Base-by-base conservation (phyloP, 1,284 basidiomycete species). In the Ceratobasidium sp. region DNA sequence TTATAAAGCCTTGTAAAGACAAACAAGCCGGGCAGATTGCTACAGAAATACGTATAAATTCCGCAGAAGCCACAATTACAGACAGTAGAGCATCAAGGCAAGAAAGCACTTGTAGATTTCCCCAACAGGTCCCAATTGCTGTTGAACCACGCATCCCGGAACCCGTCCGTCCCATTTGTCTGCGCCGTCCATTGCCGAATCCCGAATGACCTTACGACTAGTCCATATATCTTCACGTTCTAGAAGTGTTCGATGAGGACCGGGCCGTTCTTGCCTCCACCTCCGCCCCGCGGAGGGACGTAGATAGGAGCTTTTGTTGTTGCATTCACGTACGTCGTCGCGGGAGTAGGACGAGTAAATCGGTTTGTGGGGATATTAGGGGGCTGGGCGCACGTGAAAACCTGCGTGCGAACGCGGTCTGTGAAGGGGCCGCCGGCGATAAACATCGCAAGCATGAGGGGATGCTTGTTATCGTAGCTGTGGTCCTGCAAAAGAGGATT, bases 341-440 rank as follows among this genome's bases (percentile, higher is more conserved):
- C n/a, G n/a, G n/a, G 61, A 26, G 76, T 4, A 83, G 76, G 32
- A 76, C 77, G 44, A 80, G 80, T 26, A 78, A 76, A 79, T 52
- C 67, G 79, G 30, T 35, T 52, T 7, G 44, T 32, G 23, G 30
- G 2, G 57, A 43, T 50, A 58, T 28, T 74, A 62, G 38, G 75
- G 71, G 23, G 79, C 73, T 49, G 70, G n/a, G n/a, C n/a, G 64
- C 50, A 79, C 80, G 63, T 38, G 30, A 57, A 69, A 0, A 57
- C 66, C 23, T 57, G 28, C 13, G 66, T 54, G 3, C 66, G 50
- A 16, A 57, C 52, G 21, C 66, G 66, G 66, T 69, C 66, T 13
- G 91, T 89, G 79, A 95, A 95, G 0, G 95, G 94, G 0, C 95
- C 95, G 78, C 93, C 91, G 1, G 93, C 93, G 74, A 96, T 90